Evolutionary conservation across 176 grass and related monocot genomes (phyloP).

Genomic region (Rhipidocladum racemiflorum): DNA sequence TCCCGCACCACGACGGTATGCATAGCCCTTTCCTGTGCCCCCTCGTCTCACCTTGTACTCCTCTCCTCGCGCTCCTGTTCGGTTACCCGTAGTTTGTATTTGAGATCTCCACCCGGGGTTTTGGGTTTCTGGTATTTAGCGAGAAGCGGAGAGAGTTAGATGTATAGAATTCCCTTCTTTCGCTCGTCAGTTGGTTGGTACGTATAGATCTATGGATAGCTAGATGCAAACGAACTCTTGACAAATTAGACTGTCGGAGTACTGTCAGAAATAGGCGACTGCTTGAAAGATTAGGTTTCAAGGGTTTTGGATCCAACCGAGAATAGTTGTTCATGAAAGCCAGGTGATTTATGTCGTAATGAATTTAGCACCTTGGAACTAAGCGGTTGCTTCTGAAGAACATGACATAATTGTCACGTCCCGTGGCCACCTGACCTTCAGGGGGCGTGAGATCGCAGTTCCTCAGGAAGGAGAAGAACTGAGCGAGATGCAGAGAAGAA

Average conservation of each 20-base stretch:
- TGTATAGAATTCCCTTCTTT: not conserved
- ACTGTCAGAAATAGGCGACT: not conserved
- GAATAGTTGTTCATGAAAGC: not conserved
- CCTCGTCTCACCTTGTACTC: not conserved
- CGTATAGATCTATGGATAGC: not conserved
- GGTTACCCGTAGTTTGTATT: not conserved
- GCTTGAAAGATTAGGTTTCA: not conserved
- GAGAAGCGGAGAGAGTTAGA: not conserved
- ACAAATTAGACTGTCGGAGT: not conserved
- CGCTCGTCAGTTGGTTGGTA: not conserved
- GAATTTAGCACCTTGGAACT: not conserved
- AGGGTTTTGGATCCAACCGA: not conserved
- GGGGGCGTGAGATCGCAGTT: too few relatives aligned
- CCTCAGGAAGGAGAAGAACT: too few relatives aligned
- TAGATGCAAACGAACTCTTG: not conserved
- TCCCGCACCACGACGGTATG: conserved; percentile 26
- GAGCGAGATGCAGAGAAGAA: too few relatives aligned
- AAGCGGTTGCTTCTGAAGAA: not conserved
- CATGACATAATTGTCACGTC: too few relatives aligned
- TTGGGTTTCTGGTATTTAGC: conserved; percentile 9
- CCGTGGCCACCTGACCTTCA: too few relatives aligned
- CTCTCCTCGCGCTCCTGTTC: not conserved
- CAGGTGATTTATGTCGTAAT: not conserved
- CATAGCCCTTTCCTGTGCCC: not conserved
- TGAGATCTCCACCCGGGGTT: conserved; percentile 6